Evolutionary conservation across 805 yeast species (phyloP), one percentile per base, ranked within the genome.

Genomic region (Candida coleopterorum): DNA sequence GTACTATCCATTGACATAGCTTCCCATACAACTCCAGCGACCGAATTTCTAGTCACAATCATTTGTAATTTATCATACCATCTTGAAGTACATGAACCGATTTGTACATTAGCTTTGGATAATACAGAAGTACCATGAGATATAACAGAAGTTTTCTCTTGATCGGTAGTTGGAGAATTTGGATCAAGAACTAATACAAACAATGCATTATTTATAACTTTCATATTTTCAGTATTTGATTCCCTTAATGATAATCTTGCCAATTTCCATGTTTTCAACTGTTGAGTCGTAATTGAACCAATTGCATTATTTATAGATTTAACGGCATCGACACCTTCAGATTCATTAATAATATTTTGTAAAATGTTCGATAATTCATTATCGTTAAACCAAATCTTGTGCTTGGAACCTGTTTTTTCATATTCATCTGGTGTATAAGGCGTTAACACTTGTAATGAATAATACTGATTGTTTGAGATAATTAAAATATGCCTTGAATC

Each of bases 11-110:
- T 74, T 16, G 74, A 65, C 2, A 77, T 64, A 9, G 75, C 69
- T 44, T 77, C 81, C 74, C 79, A 76, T 15, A 74, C 75, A 34
- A 76, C 64, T 4, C 80, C 81, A 2, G 79, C 79, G 16, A 74
- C 76, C 0, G 80, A 69, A 50, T 76, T 76, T 27, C 64, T 59
- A 3, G 80, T 72, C 8, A 76, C 69, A 12, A 76, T 62, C 34
- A 76, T 52, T 48, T 75, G 79, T 37, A 76, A 56, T 46, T 76
- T 76, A 50, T 76, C 81, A 49, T 76, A 76, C 73, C 79, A 75
- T 38, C 81, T 57, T 32, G 75, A 72, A 11, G 77, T 72, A 53
- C 81, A 76, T 4, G 78, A 66, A 18, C 81, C 81, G 16, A 64
- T 53, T 53, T 76, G 81, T 31, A 72, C 56, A 40, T 73, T 75